Evolutionary conservation across 305 asterid species (phyloP), one percentile per base, ranked within the genome.

Genomic region (Nicotiana rustica): DNA sequence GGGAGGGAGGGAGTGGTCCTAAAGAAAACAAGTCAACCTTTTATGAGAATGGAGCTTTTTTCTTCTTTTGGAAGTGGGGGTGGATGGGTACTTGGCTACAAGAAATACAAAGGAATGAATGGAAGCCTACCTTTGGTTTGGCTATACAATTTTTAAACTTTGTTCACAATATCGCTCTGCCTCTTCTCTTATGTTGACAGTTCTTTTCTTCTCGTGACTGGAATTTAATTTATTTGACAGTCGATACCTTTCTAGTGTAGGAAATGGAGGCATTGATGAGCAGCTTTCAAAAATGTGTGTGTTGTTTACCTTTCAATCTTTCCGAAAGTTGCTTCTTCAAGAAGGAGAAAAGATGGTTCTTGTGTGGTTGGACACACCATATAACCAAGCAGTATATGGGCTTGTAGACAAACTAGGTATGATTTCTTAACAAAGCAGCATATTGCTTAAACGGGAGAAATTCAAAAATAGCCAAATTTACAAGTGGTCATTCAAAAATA

Each of bases 331-430:
- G 88, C 84, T 96, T 86, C 99, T 96, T 81, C 98, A 96, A 88
- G 99, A 95, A 93, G 99, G 99, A 84, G 98, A 96, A 90, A 96
- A 96, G 90, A 83, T 95, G 86, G 97, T 96, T 70, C 99, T 96
- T 81, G 96, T 94, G 62, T 94, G 97, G 98, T 90, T 95, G 84
- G 98, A 94, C 86, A 94, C 98, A 49, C 97, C 98, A 67, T 96
- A 93, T 89, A 95, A 96, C 89, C 98, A 94, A 92, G 99, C 99
- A 77, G 97, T 92, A 56, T 94, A 96, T 84, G 99, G 98, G 77
- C 94, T 96, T 67, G 98, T 96, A 60, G 99, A 96, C 86, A 96
- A 92, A 89, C 90, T 96, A 89, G 99, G 99, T 90, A 84, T 66
- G 31, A 5, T 55, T 55, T 76, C 49, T 55, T 29, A 76, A 29